These are phyloP conservation scores for Achlya hypogyna DNA, from an alignment of 352 stramenopile species.

Conservation along the genomic window DNA sequence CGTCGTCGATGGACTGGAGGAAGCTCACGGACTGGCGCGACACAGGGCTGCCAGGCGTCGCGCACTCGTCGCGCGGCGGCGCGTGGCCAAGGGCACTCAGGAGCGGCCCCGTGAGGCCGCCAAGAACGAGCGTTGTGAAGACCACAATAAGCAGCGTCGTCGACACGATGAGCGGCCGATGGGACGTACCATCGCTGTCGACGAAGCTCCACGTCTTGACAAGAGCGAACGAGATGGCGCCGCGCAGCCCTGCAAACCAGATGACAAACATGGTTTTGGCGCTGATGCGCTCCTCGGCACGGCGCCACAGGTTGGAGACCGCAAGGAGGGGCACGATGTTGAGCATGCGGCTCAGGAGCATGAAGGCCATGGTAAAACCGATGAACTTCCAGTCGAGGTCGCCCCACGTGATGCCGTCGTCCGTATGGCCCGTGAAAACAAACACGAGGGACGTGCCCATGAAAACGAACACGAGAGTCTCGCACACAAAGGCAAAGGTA, in stretches of 20 bases:
- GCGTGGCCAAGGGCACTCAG: conserved; percentile 43
- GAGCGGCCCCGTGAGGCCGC: conserved; percentile 62
- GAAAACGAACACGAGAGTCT: conserved; percentile 81
- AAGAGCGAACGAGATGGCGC: conserved; percentile 89
- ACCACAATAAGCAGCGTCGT: conserved; percentile 83
- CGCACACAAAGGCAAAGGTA: conserved; percentile 67
- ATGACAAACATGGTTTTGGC: conserved; percentile 77
- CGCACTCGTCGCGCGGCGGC: not conserved
- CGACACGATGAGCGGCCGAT: conserved; percentile 74
- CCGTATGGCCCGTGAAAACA: conserved; percentile 63
- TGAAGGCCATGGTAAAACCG: conserved; percentile 56
- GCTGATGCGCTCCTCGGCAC: conserved; percentile 44
- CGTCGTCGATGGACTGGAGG: conserved; percentile 27
- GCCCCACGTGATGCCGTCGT: conserved; percentile 50
- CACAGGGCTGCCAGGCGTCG: conserved; percentile 22
- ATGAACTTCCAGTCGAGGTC: conserved; percentile 81
- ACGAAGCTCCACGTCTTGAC: conserved; percentile 81
- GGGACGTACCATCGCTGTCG: conserved; percentile 47
- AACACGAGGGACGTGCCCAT: conserved; percentile 81
- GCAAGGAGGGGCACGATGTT: conserved; percentile 72
- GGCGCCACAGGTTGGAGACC: conserved; percentile 60
- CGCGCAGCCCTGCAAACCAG: conserved; percentile 89
- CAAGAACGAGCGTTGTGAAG: conserved; percentile 77
- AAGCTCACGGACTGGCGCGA: conserved; percentile 17
- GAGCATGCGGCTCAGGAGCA: conserved; percentile 55